phyloP scores from a whole-genome alignment of 2,329 filamentous ascomycete genomes.

The Fusarium sp. region DNA sequence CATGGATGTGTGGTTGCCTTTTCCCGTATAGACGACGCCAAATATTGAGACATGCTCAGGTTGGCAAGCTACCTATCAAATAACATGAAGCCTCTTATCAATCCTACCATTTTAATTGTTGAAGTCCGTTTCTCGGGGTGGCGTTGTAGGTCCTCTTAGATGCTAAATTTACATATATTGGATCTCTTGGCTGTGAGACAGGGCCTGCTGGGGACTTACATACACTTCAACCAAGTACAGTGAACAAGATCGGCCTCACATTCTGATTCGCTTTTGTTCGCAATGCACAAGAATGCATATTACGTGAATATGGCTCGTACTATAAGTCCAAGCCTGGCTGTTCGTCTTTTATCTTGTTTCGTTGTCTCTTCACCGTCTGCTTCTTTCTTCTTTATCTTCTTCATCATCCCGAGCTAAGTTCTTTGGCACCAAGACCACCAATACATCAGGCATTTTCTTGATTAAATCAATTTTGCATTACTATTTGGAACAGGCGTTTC shows the following conservation, averaged over 20 bases:
- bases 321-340: background rate
- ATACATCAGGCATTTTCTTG: too few relatives aligned
- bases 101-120: background rate
- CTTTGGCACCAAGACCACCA: background rate
- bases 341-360: background rate
- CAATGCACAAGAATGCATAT: background rate
- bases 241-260: background rate
- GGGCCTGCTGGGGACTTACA: background rate
- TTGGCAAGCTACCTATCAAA: background rate
- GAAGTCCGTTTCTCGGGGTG: background rate
- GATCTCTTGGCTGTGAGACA: conserved; percentile 14
- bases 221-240: background rate
- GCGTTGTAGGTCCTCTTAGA: background rate
- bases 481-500: background rate
- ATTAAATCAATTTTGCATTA: background rate
- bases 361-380: background rate
- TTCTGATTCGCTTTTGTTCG: background rate
- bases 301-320: background rate
- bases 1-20: conserved; percentile 4
- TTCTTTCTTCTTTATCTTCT: background rate
- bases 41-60: conserved; percentile 18
- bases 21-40: background rate
- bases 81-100: background rate
- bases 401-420: too few relatives aligned
- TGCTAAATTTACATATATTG: background rate